A percentile compares a stretch with the other conserved stretches of the same genome.
Evolutionary conservation across 2,329 filamentous ascomycete genomes (phyloP).

Genomic region (Pseudocercospora crystallina): DNA sequence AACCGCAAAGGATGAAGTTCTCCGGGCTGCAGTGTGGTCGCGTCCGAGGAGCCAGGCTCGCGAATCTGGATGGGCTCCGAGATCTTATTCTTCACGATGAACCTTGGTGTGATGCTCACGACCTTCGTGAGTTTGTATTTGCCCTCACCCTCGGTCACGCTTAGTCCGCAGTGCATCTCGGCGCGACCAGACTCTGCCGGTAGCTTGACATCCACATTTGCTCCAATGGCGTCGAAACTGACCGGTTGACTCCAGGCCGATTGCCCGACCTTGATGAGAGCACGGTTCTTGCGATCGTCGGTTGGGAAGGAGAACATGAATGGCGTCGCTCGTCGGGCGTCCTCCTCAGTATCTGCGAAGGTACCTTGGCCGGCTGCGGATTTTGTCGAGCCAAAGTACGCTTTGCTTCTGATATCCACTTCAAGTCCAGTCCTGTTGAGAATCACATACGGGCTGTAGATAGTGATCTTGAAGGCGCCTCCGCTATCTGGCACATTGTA

Average conservation of each 20-base stretch:
- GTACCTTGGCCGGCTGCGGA: constrained; percentile 79
- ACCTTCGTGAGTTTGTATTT: constrained; percentile 98
- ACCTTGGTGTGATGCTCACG: constrained; percentile 87
- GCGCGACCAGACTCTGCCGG: constrained; percentile 68
- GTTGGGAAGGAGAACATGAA: constrained; percentile 95
- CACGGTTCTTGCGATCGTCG: constrained; percentile 88
- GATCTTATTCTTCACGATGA: constrained; percentile 90
- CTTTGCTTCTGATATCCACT: constrained; percentile 84
- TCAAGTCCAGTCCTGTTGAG: constrained; percentile 93
- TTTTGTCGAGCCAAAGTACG: constrained; percentile 78
- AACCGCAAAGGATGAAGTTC: constrained; percentile 85
- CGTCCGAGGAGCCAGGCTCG: constrained; percentile 86
- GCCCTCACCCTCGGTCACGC: constrained; percentile 84
- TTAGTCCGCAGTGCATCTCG: constrained; percentile 90
- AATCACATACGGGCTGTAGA: constrained; percentile 93
- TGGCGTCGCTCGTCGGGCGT: constrained; percentile 73
- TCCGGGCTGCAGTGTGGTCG: constrained; percentile 74
- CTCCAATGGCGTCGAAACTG: constrained; percentile 96
- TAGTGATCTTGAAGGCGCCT: constrained; percentile 90
- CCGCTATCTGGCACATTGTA: constrained; percentile 86
- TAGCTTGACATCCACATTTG: constrained; percentile 82
- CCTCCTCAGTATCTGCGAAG: constrained; percentile 53
- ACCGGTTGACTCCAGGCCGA: constrained; percentile 97
- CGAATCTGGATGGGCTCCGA: constrained; percentile 85
- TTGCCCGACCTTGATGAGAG: constrained; percentile 80